Conservation (phyloP, 1,284 basidiomycete species). For the Ceratobasidium sp. region DNA sequence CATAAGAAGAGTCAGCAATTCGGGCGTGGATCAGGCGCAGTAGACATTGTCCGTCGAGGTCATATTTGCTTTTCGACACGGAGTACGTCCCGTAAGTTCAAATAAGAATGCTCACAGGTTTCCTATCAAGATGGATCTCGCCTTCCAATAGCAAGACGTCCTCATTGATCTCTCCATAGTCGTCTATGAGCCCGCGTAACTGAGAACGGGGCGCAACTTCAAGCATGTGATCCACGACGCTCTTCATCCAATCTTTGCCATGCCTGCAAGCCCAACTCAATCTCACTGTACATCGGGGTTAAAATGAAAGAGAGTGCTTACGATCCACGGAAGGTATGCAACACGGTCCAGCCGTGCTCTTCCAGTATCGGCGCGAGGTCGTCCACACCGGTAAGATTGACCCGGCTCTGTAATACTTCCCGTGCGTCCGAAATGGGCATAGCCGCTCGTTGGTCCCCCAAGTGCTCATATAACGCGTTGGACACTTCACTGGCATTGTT, state of each 20-base stretch:
- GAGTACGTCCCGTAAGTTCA: neutral
- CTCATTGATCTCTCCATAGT: constrained; percentile 55
- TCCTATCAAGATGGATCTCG: constrained; percentile 59
- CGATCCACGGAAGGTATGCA: constrained; percentile 58
- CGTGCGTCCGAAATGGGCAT: constrained; percentile 48
- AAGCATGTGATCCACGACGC: constrained; percentile 57
- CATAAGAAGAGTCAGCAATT: neutral
- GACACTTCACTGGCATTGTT: constrained; percentile 53
- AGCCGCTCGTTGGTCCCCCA: constrained; percentile 48
- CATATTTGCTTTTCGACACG: too few relatives aligned
- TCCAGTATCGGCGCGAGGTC: constrained; percentile 56
- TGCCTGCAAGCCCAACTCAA: constrained; percentile 52
- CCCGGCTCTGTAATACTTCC: constrained; percentile 47
- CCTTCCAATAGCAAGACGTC: constrained; percentile 61
- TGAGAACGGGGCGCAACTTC: constrained; percentile 56
- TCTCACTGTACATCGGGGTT: neutral
- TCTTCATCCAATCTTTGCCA: constrained; percentile 59
- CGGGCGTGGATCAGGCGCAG: too few relatives aligned
- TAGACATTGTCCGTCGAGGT: too few relatives aligned
- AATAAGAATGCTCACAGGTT: constrained; percentile 57
- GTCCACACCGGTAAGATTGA: constrained; percentile 50
- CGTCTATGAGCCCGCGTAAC: constrained; percentile 60
- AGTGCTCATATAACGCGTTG: constrained; percentile 17
- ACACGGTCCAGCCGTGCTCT: constrained; percentile 57
- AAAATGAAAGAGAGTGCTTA: constrained; percentile 51